Evolutionary conservation across 768 basidiomycete species (phyloP).

Genomic region (Tremella mesenterica): DNA sequence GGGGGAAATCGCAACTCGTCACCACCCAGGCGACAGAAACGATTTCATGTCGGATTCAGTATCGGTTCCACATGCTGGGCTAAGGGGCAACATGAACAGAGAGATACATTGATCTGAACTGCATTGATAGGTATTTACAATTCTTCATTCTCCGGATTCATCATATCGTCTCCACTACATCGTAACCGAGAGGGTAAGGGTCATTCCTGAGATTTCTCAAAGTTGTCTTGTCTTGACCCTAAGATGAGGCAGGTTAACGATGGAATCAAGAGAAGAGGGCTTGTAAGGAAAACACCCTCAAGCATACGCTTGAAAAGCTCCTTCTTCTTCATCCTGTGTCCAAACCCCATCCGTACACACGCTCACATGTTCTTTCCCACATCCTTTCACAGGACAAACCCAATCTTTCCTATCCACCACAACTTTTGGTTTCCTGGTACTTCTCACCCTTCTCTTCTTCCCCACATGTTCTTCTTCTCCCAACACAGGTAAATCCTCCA

Average conservation of each 20-base stretch:
- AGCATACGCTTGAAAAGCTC: conserved; percentile 25
- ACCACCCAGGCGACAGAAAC: too few species aligned
- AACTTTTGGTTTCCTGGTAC: conserved; percentile 4
- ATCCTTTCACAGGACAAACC: conserved; percentile 36
- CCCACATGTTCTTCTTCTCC: conserved; percentile 1
- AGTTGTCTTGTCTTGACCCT: background rate
- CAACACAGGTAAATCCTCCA: conserved; percentile 6
- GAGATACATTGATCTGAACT: too few species aligned
- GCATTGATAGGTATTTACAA: too few species aligned
- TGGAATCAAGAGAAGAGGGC: background rate
- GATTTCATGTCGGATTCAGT: too few species aligned
- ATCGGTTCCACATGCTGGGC: too few species aligned
- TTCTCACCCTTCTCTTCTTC: conserved; percentile 7
- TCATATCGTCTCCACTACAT: background rate
- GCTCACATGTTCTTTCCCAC: conserved; percentile 26
- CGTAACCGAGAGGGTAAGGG: background rate
- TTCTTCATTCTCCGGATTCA: background rate
- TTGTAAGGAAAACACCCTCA: background rate
- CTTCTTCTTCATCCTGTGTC: conserved; percentile 16
- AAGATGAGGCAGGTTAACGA: background rate
- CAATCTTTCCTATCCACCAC: conserved; percentile 17
- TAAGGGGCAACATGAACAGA: too few species aligned
- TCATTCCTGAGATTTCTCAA: background rate
- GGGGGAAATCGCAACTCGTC: background rate
- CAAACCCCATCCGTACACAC: conserved; percentile 20